Base-by-base conservation (phyloP, 2,329 filamentous ascomycete genomes). In the Trichophaea hybrida region DNA sequence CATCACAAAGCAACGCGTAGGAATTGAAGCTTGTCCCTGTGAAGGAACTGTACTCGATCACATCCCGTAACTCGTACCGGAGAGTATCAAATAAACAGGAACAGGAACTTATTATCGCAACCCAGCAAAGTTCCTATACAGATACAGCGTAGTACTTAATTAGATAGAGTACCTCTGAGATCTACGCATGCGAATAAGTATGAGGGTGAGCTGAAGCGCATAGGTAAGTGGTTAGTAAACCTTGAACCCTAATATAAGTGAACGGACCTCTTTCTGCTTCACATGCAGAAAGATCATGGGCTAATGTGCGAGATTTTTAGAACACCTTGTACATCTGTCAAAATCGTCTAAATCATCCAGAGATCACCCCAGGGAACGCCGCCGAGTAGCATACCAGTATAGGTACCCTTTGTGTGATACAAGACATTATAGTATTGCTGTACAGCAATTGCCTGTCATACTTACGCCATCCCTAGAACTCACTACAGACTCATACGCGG, bases 231-330 rank as follows among this genome's bases (percentile, higher is more conserved):
- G n/a, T 43, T 10, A 10, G 4, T 15, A 10, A 43, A 43, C 10
- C 38, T 43, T 15, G n/a, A 15, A 43, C 38, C n/a, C 38, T 24
- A 17, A 17, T n/a, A 17, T 7, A 46, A 32, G 48, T n/a, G 48
- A 50, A 50, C 48, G 12, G 48, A 50, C 48, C 48, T 17, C 48
- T 50, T 50, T 50, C 31, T 32, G 31, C 15, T 17, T 17, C 48
- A 17, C n/a, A 12, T 32, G 31, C 12, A 32, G 13, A 32, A 50
- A 50, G n/a, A 50, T 33, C 48, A 32, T 24, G 15, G 31, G 31
- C 48, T 50, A 50, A 50, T 33, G 48, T 50, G 48, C 48, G 40
- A 46, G 40, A 50, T 50, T 17, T 50, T 32, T 50, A 50, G 48
- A 24, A 32, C 31, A 17, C 31, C 24, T 24, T 24, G 24, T 24